phyloP scores from a whole-genome alignment of 164 flowering plant species.

The Nymphaea thermarum region DNA sequence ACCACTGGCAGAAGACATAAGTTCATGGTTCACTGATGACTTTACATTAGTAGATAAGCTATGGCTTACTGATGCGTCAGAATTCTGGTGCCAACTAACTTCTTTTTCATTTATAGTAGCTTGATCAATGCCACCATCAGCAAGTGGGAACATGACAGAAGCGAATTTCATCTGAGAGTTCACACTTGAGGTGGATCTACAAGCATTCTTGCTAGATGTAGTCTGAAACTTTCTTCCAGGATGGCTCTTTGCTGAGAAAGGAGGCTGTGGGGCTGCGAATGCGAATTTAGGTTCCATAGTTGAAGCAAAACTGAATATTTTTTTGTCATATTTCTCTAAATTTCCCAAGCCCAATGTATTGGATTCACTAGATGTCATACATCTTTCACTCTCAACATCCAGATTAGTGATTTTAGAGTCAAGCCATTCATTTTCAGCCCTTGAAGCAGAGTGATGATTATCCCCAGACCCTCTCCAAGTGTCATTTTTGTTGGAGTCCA shows the following conservation, averaged over 20 bases:
- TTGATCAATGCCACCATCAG: conserved; percentile 5
- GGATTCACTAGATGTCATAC: conserved; percentile 22
- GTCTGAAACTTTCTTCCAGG: conserved; percentile 37
- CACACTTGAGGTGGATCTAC: conserved; percentile 12
- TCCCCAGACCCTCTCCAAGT: not conserved
- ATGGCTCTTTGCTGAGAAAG: conserved; percentile 25
- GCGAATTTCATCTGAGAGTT: conserved; percentile 29
- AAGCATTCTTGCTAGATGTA: conserved; percentile 17
- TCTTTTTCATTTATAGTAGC: not conserved
- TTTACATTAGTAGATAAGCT: not conserved
- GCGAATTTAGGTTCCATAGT: conserved; percentile 31
- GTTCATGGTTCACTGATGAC: conserved; percentile 11
- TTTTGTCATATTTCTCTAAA: conserved; percentile 24
- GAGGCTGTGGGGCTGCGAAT: conserved; percentile 41
- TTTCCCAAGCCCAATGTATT: conserved; percentile 24
- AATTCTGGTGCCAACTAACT: not conserved
- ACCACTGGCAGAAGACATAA: conserved; percentile 1
- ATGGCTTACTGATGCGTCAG: not conserved
- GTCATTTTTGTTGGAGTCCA: conserved; percentile 2
- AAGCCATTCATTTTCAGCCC: conserved; percentile 42
- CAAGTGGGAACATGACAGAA: conserved; percentile 18
- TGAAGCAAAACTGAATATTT: conserved; percentile 23
- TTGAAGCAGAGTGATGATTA: conserved; percentile 10
- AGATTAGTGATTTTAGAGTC: conserved; percentile 37
- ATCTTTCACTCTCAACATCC: conserved; percentile 19